A percentile compares a stretch with the other conserved stretches of the same genome.
Evolutionary conservation across 345 rosid species (phyloP).

Genomic region (Dimocarpus longan): DNA sequence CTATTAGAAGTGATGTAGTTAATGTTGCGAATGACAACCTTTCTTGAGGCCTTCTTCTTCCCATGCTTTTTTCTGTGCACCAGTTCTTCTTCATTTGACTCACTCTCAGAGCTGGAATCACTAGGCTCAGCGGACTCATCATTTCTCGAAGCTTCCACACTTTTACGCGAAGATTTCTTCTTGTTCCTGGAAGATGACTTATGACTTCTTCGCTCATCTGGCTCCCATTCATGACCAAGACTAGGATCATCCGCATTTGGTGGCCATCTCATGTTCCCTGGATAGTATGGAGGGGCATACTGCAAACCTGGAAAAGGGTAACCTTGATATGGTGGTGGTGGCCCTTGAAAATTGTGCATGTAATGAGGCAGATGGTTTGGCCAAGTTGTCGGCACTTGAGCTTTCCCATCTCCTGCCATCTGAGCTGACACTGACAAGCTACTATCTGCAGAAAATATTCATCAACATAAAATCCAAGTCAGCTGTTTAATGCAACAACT

Average conservation of each 20-base stretch:
- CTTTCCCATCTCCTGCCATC: slow-evolving; percentile 39
- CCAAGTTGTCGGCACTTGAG: slow-evolving; percentile 72
- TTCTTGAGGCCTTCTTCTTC: slow-evolving; percentile 76
- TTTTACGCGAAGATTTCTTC: slow-evolving; percentile 52
- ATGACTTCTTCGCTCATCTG: slow-evolving; percentile 38
- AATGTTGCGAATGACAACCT: slow-evolving; percentile 91
- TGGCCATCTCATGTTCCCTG: slow-evolving; percentile 80
- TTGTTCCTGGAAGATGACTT: slow-evolving; percentile 65
- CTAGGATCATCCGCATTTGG: slow-evolving; percentile 57
- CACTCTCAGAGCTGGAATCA: slow-evolving; percentile 51
- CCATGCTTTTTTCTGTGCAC: slow-evolving; percentile 55
- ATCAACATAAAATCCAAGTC: slow-evolving; percentile 14
- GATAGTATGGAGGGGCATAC: slow-evolving; percentile 70
- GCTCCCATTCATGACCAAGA: slow-evolving; percentile 41
- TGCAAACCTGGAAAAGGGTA: slow-evolving; percentile 80
- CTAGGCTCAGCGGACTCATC: slow-evolving; percentile 58
- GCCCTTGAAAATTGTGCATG: slow-evolving; percentile 84
- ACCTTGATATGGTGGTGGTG: slow-evolving; percentile 51
- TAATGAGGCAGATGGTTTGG: slow-evolving; percentile 73
- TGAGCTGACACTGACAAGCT: slow-evolving; percentile 33
- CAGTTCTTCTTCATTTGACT: slow-evolving; percentile 41
- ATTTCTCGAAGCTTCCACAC: slow-evolving; percentile 44
- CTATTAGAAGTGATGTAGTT: slow-evolving; percentile 88
- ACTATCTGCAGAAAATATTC: slow-evolving; percentile 38
- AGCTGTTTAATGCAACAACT: not conserved